phyloP scores from a whole-genome alignment of 805 yeast species.

The Vanderwaltozyma yarrowii region DNA sequence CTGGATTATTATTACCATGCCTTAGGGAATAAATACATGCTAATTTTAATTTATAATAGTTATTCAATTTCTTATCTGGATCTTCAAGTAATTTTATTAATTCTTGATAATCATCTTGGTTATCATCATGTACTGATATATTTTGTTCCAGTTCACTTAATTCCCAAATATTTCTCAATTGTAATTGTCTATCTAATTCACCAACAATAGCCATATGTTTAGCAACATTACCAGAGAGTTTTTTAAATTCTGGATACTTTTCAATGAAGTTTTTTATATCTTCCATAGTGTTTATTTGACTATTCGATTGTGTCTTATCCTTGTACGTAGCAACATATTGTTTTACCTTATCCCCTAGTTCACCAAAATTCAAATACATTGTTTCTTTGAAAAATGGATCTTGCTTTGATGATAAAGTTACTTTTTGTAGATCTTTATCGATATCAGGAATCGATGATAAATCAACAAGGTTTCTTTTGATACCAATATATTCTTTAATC shows the following conservation, averaged over 20 bases:
- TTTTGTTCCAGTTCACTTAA: conserved; percentile 86
- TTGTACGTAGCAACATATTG: conserved; percentile 78
- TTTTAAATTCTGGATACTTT: conserved; percentile 88
- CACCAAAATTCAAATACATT: conserved; percentile 89
- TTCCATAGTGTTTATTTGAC: conserved; percentile 61
- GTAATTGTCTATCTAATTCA: conserved; percentile 71
- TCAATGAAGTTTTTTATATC: conserved; percentile 90
- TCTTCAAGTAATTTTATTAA: conserved; percentile 44
- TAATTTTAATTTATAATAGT: conserved; percentile 56
- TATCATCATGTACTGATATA: conserved; percentile 56
- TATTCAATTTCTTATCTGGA: conserved; percentile 32
- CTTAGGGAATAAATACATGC: conserved; percentile 65
- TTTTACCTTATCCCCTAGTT: conserved; percentile 79
- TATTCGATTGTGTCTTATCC: conserved; percentile 60
- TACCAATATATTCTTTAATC: conserved; percentile 88
- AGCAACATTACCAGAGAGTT: conserved; percentile 75
- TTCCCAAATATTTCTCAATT: conserved; percentile 59
- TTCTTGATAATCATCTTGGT: conserved; percentile 44
- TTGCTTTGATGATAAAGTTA: conserved; percentile 55
- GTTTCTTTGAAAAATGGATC: conserved; percentile 73
- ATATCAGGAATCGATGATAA: conserved; percentile 46
- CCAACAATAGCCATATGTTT: conserved; percentile 88
- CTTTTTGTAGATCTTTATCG: conserved; percentile 48
- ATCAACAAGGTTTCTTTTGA: conserved; percentile 70
- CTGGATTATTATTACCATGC: conserved; percentile 50